These are phyloP conservation scores for Tolypocladium endophyticum DNA, from an alignment of 2,329 filamentous ascomycete species.

Conservation along the genomic window DNA sequence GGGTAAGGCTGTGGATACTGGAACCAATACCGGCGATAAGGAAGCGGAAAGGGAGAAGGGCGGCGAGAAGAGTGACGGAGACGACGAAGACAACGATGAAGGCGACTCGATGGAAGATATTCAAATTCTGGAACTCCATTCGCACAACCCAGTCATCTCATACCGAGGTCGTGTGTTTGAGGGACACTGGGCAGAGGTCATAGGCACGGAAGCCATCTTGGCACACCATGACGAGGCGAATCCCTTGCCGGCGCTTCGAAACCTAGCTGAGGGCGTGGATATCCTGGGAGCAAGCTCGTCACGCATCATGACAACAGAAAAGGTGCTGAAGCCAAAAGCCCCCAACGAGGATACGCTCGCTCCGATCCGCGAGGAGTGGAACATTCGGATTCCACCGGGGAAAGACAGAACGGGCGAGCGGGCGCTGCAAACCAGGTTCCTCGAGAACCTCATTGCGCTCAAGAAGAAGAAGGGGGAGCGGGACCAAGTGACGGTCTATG, in stretches of 20 bases:
- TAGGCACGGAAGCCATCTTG: slow-evolving; percentile 78
- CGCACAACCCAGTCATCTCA: slow-evolving; percentile 63
- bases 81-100: slow-evolving; percentile 5
- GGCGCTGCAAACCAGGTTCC: slow-evolving; percentile 42
- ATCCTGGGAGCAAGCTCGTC: slow-evolving; percentile 56
- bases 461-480: slow-evolving; percentile 55
- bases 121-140: slow-evolving; percentile 78
- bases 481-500: slow-evolving; percentile 54
- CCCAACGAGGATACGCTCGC: slow-evolving; percentile 22
- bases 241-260: slow-evolving; percentile 29
- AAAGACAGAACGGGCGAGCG: slow-evolving; percentile 37
- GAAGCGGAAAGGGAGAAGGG: slow-evolving; percentile 6
- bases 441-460: slow-evolving; percentile 54
- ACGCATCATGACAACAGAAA: slow-evolving; percentile 45
- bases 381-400: slow-evolving; percentile 33
- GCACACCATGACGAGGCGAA: slow-evolving; percentile 26
- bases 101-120: slow-evolving; percentile 31
- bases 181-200: slow-evolving; percentile 70
- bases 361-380: slow-evolving; percentile 29
- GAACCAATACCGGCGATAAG: slow-evolving; percentile 14
- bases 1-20: neutral
- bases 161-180: slow-evolving; percentile 71
- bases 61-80: slow-evolving; percentile 1
- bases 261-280: slow-evolving; percentile 46
- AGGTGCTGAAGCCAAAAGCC: slow-evolving; percentile 41